phyloP scores from a whole-genome alignment of 768 basidiomycete species.

The Kwoniella sp. region DNA sequence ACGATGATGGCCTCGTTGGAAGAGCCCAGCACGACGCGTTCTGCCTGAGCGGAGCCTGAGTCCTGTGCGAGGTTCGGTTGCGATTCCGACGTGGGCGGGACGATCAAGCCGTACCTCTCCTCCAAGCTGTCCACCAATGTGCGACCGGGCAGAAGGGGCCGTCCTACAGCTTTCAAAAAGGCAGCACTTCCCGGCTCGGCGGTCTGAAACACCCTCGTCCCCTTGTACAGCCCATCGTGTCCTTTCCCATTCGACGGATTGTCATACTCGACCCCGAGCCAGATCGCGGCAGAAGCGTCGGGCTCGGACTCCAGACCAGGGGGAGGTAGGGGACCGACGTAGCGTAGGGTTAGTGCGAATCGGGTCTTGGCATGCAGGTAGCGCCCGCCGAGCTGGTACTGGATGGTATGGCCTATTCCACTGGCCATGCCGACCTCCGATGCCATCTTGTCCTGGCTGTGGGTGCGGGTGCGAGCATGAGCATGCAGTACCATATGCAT shows the following conservation, averaged over 20 bases:
- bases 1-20: conserved; percentile 79
- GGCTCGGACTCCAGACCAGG: not conserved
- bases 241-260: conserved; percentile 70
- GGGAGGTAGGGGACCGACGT: conserved; percentile 31
- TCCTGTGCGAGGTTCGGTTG: not conserved
- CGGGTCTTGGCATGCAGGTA: conserved; percentile 34
- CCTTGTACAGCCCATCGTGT: conserved; percentile 77
- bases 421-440: too few species aligned
- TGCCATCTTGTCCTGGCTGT: too few species aligned
- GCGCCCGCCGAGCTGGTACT: conserved; percentile 18
- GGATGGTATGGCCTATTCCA: too few species aligned
- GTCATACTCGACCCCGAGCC: conserved; percentile 99
- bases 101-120: conserved; percentile 61
- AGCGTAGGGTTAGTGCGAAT: conserved; percentile 32
- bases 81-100: not conserved
- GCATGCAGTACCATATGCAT: too few species aligned
- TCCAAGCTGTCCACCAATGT: conserved; percentile 71
- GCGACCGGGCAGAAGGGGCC: conserved; percentile 31
- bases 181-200: conserved; percentile 32
- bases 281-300: too few species aligned
- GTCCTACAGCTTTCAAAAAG: conserved; percentile 29
- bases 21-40: conserved; percentile 69
- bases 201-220: conserved; percentile 64
- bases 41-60: not conserved
- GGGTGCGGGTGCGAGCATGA: too few species aligned